Evolutionary conservation across 1,139 yeast genomes (phyloP), one percentile per base, ranked within the genome.

Genomic region (Sugiyamaella grinbergsii): DNA sequence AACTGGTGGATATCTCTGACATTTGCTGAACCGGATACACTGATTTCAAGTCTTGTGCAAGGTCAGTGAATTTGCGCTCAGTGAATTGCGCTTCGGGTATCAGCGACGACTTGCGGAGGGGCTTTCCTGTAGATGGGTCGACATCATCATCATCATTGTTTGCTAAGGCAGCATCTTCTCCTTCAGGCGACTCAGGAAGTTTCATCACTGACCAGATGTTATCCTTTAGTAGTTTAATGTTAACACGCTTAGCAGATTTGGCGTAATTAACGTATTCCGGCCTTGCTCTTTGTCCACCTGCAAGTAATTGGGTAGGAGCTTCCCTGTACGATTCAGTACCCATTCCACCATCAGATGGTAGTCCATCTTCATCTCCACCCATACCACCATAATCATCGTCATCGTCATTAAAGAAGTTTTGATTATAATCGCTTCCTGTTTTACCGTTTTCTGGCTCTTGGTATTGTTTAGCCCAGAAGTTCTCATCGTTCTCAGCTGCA

Each of bases 231-330:
- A 77, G 72, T 60, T 81, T 81, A 40, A 93, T 86, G 65, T 93
- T 95, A 16, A 93, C 96, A 58, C 84, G 78, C 66, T 90, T 91
- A 2, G 97, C 93, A 2, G 83, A 81, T 50, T 85, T 76, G 1
- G 97, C 87, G 62, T 83, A 90, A 55, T 78, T 82, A 43, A 90
- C 82, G 58, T 80, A 80, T 46, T 83, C 87, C 1, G 84, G 81
- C 52, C 85, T 37, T 6, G 53, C 53, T 11, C 50, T 29, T 28
- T 50, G 53, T 8, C 53, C 53, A 22, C 49, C 49, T 8, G 52
- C 52, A 22, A 50, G 42, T 23, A 50, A 22, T 13, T 42, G 47
- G 5, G 47, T 43, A 13, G 47, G 47, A 18, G 28, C 36, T 11
- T 43, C 47, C 20, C 32, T 43, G 19, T 43, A 43, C 15, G 47